Base-by-base conservation (phyloP, 108 stramenopile genomes). In the Cyclostephanos tholiformis region DNA sequence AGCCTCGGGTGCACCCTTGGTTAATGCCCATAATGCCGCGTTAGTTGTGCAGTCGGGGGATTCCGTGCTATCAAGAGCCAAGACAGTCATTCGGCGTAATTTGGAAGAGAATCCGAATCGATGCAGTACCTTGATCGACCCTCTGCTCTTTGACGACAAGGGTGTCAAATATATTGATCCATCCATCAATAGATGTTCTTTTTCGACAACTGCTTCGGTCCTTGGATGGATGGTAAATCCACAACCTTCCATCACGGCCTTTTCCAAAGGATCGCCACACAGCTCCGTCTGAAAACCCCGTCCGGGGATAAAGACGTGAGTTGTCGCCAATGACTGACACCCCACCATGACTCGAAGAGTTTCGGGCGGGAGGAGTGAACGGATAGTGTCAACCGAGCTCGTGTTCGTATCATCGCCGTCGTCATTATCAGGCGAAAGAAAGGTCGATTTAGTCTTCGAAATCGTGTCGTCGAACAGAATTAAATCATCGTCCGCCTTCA, bases 1-100 rank as follows among this genome's bases (percentile, higher is more conserved):
- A 2, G 84, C 87, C 71, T 99, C 99, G 25, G 99, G 99, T 27
- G 97, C 97, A 36, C 99, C 99, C 82, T 99, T 99, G 35, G 84
- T 83, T 52, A 97, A 65, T 20, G 57, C 57, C 49, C 66, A 62
- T 64, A 55, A 36, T 12, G 30, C 14, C 49, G n/a, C 26, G 17
- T 68, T 35, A 60, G 63, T 23, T 61, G 62, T 20, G 11, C 41
- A 59, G 59, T 71, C 55, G 66, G 84, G 79, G 29, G 79, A 51
- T 41, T 29, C 48, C 14, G 63, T 62, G n/a, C 29, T 83, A 44
- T 83, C 78, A 35, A 68, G 49, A 7, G 88, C 86, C 53, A 96
- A 66, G 36, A 86, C 84, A 64, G 88, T 84, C 97, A 97, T 98
- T 23, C 98, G 86, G 57, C 94, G 88, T 38, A 98, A 80, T 49